Conservation (phyloP, 176 grass and related monocot genomes). For the Aegilops umbellulata region DNA sequence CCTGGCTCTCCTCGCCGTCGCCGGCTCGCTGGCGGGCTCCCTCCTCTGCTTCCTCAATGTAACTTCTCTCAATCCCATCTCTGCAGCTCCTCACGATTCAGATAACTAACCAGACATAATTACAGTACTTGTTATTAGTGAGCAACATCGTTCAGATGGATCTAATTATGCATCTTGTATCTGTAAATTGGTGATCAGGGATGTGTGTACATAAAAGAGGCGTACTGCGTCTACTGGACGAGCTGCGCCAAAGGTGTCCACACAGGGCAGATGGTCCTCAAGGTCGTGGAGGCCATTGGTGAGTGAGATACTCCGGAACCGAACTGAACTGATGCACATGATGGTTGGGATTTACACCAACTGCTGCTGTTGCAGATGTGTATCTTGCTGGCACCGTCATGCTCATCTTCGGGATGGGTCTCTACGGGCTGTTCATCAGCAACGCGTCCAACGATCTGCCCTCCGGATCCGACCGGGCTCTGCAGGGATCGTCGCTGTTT, state of each 20-base stretch:
- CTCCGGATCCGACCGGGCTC: slow-evolving; percentile 58
- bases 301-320: neutral
- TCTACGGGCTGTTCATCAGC: slow-evolving; percentile 96
- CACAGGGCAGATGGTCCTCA: slow-evolving; percentile 92
- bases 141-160: neutral
- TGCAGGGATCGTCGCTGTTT: slow-evolving; percentile 77
- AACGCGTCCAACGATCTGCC: slow-evolving; percentile 49
- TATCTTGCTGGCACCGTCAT: slow-evolving; percentile 97
- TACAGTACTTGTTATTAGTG: no score
- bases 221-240: slow-evolving; percentile 84
- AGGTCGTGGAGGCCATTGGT: slow-evolving; percentile 94
- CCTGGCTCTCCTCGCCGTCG: slow-evolving; percentile 81
- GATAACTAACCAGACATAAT: neutral
- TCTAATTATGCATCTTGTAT: neutral
- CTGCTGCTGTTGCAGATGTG: slow-evolving; percentile 58
- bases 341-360: neutral
- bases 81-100: neutral
- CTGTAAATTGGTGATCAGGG: slow-evolving; percentile 56
- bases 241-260: slow-evolving; percentile 72
- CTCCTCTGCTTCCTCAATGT: slow-evolving; percentile 92
- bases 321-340: neutral
- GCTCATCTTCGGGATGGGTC: slow-evolving; percentile 96
- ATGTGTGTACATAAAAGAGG: slow-evolving; percentile 88
- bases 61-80: neutral
- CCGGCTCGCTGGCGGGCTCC: slow-evolving; percentile 81